Base-by-base conservation (phyloP, 257 asterid genomes). In the Vinca minor region DNA sequence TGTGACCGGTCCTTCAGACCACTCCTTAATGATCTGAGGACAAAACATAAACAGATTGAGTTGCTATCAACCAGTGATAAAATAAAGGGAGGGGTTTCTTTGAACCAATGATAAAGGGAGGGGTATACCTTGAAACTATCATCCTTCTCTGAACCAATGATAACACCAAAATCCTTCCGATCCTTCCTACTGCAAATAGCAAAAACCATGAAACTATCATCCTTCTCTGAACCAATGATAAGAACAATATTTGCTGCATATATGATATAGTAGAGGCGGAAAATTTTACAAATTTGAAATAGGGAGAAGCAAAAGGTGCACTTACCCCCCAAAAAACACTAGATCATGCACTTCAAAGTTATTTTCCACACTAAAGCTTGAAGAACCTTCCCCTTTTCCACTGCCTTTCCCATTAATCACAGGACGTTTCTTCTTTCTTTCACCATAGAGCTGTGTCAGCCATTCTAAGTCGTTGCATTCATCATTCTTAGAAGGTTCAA, bases 161-260 rank as follows among this genome's bases (percentile, higher is more conserved):
- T 87, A 74, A 89, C 84, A 61, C 99, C 99, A 79, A 93, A 93
- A 74, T 84, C 97, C 75, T n/a, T n/a, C n/a, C n/a, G n/a, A n/a
- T n/a, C n/a, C n/a, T 78, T 93, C 74, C 87, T 81, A 74, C 99
- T 89, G 86, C n/a, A 73, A 73, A 71, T 46, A 26, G n/a, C 68
- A 76, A 53, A 71, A 62, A 68, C 42, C 42, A 60, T 52, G 48
- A 65, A 85, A 71, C 66, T 69, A 45, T 85, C 85, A 68, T 78
- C 95, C 82, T 93, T 93, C 78, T 85, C 96, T 6, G 77, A 35
- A 79, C 95, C 94, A 73, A 85, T 63, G 31, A 28, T 56, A 64
- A 69, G 60, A 68, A 57, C 17, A 77, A 61, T 54, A 35, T 34
- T 65, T 54, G 25, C 26, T 14, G 23, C 12, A 62, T 42, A 38